Evolutionary conservation across 2,329 filamentous ascomycete species (phyloP).

Genomic region (Reticulascus tulasneorum): DNA sequence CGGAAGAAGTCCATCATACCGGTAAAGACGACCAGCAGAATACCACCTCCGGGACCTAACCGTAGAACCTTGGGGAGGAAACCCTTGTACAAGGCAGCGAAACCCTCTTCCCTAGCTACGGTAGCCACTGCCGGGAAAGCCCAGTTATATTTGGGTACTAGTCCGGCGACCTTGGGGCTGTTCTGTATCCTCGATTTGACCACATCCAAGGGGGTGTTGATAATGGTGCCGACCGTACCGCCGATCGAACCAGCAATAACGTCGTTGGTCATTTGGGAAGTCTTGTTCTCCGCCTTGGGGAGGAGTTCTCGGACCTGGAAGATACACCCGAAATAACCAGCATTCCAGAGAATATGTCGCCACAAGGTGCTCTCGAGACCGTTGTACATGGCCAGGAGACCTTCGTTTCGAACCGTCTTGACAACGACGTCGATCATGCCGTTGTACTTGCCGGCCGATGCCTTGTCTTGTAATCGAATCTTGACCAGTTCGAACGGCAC

Average conservation of each 20-base stretch:
- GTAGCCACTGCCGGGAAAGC: conserved; percentile 83
- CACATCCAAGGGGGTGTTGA: conserved; percentile 96
- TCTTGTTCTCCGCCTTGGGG: conserved; percentile 77
- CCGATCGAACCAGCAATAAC: conserved; percentile 81
- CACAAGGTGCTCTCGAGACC: conserved; percentile 95
- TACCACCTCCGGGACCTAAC: conserved; percentile 56
- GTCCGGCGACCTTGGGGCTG: conserved; percentile 75
- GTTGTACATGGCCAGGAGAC: conserved; percentile 86
- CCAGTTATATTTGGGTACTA: conserved; percentile 96
- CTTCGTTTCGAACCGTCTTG: conserved; percentile 82
- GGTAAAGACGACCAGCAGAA: conserved; percentile 82
- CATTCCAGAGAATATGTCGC: conserved; percentile 88
- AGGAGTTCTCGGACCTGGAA: conserved; percentile 89
- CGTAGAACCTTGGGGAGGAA: conserved; percentile 83
- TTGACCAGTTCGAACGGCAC: conserved; percentile 98
- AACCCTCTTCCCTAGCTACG: conserved; percentile 90
- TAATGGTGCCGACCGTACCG: conserved; percentile 80
- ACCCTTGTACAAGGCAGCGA: conserved; percentile 90
- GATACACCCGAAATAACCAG: conserved; percentile 96
- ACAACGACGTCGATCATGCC: conserved; percentile 75
- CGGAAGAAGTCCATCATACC: conserved; percentile 91
- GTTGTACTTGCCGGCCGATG: conserved; percentile 82
- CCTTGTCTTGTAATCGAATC: conserved; percentile 94
- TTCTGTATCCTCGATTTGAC: conserved; percentile 99
- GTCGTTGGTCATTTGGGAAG: conserved; percentile 79